Evolutionary conservation across 805 yeast genomes (phyloP).

Genomic region (Myxozyma melibiosi): DNA sequence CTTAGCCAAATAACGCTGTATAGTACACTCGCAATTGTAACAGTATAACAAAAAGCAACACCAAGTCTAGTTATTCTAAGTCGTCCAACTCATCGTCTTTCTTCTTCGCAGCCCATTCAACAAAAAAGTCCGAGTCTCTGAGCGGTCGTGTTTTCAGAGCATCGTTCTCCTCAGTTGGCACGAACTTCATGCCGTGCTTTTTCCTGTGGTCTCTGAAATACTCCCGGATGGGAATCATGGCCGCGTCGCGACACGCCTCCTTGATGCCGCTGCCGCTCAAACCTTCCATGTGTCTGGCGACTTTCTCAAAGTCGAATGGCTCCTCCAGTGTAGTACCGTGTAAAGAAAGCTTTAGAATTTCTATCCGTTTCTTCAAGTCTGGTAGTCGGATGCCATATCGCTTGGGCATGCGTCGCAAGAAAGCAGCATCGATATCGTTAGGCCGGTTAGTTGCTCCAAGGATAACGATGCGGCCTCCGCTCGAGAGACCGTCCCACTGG

Average conservation of each 20-base stretch:
- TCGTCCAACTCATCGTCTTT: no score
- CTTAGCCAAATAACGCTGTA: no score
- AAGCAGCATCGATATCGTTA: conserved; percentile 87
- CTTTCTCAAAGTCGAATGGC: conserved; percentile 58
- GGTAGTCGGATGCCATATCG: conserved; percentile 81
- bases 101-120: conserved; percentile 13
- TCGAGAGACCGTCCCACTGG: conserved; percentile 89
- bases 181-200: conserved; percentile 36
- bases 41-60: not conserved
- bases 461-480: conserved; percentile 64
- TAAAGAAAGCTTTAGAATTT: conserved; percentile 70
- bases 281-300: conserved; percentile 70
- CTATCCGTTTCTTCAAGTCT: conserved; percentile 60
- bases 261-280: conserved; percentile 89
- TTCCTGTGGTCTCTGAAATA: conserved; percentile 61
- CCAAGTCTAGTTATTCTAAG: conserved; percentile 2
- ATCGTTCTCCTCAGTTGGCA: not conserved
- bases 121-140: conserved; percentile 62
- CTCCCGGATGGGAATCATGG: conserved; percentile 84
- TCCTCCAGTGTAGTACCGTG: conserved; percentile 63
- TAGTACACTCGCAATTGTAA: not conserved
- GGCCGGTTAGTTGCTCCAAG: conserved; percentile 96
- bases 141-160: conserved; percentile 57
- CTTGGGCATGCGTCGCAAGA: conserved; percentile 90
- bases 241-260: conserved; percentile 92